Base-by-base conservation (phyloP, 1,284 basidiomycete species). In the Moesziomyces sp. region DNA sequence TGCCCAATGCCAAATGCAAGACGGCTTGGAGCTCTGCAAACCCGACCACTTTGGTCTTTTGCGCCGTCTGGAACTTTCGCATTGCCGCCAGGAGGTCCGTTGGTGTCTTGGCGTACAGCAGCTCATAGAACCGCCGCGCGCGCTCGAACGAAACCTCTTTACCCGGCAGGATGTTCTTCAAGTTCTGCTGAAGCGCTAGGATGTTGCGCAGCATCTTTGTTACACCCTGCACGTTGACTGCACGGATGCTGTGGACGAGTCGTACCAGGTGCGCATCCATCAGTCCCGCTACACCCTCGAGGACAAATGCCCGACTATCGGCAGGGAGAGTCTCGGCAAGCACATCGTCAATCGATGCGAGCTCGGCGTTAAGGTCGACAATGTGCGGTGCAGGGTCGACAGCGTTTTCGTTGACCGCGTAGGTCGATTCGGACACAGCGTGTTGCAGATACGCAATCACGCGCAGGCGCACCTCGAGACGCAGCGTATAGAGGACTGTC, bases 171-270 rank as follows among this genome's bases (percentile, higher is more conserved):
- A 83, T 77, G 61, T 83, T 83, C 81, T 93, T 93, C 75, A 97
- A 88, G 77, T 93, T 92, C 83, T 99, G 96, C 83, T 97, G 94
- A 24, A 99, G 87, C 14, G 95, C 92, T 24, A 94, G 87, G 47
- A 97, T 91, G 84, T 97, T 97, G 46, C 94, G 89, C 77, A 90
- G 86, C 83, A 98, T 92, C 86, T 97, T 97, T 79, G 90, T 89
- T 68, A 94, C 89, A 0, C 96, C 96, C 58, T 90, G 89, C 0
- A 86, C 83, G 76, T 94, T 98, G 14, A 91, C 90, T 16, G 88
- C 84, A 24, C 88, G 89, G 61, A 99, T 88, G 59, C 89, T 86
- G 23, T 89, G 89, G 28, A 93, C 92, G 65, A 91, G 89, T 13
- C 87, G 87, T 63, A 98, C 90, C 55, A 98, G 86, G 46, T 93